Conservation (phyloP, 176 grass and related monocot species). For the Zea luxurians region DNA sequence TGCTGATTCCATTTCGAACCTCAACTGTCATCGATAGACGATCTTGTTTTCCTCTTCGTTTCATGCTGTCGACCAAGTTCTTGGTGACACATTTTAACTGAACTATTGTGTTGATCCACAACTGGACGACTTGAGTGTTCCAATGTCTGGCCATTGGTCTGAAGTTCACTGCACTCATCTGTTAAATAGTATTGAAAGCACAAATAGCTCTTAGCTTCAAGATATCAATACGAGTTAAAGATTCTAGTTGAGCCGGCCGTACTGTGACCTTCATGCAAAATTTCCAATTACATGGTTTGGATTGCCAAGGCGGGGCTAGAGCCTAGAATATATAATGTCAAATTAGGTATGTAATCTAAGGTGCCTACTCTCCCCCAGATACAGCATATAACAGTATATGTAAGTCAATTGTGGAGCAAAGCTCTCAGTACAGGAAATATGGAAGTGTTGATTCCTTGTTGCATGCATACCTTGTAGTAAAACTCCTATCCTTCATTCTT, state of each 20-base stretch:
- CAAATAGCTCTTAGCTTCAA: not conserved
- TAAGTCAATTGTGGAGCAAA: not conserved
- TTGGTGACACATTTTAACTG: not conserved
- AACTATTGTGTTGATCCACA: not conserved
- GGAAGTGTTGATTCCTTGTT: not conserved
- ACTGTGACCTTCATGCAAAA: not conserved
- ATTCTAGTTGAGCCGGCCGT: not conserved
- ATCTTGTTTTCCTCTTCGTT: not conserved
- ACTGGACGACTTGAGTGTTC: too few relatives aligned
- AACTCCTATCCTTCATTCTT: not conserved
- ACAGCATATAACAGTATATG: not conserved
- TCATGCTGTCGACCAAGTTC: not conserved
- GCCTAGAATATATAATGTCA: not conserved
- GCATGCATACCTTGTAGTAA: not conserved
- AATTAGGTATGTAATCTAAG: not conserved
- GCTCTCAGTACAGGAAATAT: not conserved
- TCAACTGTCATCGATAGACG: not conserved
- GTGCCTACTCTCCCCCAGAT: not conserved
- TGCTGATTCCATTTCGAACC: not conserved
- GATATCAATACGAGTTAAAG: not conserved
- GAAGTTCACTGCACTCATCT: not conserved
- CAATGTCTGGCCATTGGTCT: not conserved
- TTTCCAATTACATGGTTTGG: not conserved
- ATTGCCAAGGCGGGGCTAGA: not conserved
- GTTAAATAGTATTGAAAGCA: not conserved